These are phyloP conservation scores for Parascedosporium putredinis DNA, from an alignment of 2,329 filamentous ascomycete species.

Conservation along the genomic window DNA sequence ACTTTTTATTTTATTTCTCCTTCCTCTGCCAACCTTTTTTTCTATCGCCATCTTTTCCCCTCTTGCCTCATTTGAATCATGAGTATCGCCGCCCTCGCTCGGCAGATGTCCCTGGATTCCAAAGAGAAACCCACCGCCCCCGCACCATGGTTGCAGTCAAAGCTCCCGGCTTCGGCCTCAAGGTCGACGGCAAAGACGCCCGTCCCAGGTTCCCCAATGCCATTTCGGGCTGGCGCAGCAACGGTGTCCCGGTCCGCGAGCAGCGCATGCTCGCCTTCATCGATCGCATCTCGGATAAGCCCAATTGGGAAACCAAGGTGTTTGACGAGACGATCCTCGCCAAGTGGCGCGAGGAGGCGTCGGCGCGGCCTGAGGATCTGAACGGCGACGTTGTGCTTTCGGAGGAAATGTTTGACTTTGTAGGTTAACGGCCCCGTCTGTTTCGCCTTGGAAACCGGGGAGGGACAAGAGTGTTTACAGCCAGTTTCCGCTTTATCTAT, in stretches of 20 bases:
- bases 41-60: background rate
- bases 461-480: no score
- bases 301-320: constrained; percentile 18
- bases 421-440: no score
- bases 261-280: constrained; percentile 18
- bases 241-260: constrained; percentile 4
- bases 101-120: background rate
- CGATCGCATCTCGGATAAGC: constrained; percentile 19
- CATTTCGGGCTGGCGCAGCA: background rate
- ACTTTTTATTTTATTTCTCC: no score
- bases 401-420: constrained; percentile 23
- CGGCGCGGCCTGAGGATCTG: background rate
- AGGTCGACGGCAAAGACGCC: background rate
- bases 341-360: constrained; percentile 16
- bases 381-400: constrained; percentile 8
- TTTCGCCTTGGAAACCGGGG: no score
- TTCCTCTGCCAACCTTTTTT: background rate
- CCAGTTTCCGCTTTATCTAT: no score
- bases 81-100: background rate
- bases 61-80: background rate
- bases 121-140: no score
- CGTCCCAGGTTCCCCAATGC: background rate
- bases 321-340: constrained; percentile 14
- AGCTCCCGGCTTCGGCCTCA: background rate
- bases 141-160: no score